Evolutionary conservation across 1,284 basidiomycete genomes (phyloP).

Genomic region (Apiotrichum brassicae): DNA sequence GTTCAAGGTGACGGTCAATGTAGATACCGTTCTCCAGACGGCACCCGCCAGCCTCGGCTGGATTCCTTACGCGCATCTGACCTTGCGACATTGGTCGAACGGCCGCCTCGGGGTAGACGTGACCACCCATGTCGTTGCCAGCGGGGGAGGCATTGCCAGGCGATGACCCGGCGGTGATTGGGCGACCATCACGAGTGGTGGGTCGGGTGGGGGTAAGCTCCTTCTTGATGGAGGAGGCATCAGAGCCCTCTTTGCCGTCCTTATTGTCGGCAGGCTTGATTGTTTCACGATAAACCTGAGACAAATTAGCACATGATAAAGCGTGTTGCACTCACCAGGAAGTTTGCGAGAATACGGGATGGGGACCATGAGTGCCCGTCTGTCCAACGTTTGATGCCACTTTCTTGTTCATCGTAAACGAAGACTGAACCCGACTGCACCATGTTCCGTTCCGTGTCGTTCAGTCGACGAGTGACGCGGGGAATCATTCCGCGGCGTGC

Average conservation of each 20-base stretch:
- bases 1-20: conserved; percentile 50
- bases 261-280: conserved; percentile 55
- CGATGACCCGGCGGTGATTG: conserved; percentile 13
- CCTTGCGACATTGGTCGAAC: conserved; percentile 13
- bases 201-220: conserved; percentile 11
- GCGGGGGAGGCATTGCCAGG: conserved; percentile 10
- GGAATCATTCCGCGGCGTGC: conserved; percentile 84
- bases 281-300: conserved; percentile 75
- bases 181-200: conserved; percentile 10
- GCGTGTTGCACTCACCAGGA: conserved; percentile 54
- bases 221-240: conserved; percentile 4
- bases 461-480: conserved; percentile 84
- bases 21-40: conserved; percentile 18
- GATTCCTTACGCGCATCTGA: conserved; percentile 16
- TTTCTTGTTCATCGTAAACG: conserved; percentile 95
- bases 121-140: not conserved
- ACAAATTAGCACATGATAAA: not conserved
- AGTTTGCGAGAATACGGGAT: conserved; percentile 71
- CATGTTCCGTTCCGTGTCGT: conserved; percentile 86
- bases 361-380: conserved; percentile 87
- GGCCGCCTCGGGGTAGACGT: conserved; percentile 15
- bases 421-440: conserved; percentile 92
- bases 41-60: conserved; percentile 20
- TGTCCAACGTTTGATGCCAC: conserved; percentile 97
- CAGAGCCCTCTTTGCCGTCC: conserved; percentile 12